Base-by-base conservation (phyloP, 1,284 basidiomycete genomes). In the Entoloma clypeatum region DNA sequence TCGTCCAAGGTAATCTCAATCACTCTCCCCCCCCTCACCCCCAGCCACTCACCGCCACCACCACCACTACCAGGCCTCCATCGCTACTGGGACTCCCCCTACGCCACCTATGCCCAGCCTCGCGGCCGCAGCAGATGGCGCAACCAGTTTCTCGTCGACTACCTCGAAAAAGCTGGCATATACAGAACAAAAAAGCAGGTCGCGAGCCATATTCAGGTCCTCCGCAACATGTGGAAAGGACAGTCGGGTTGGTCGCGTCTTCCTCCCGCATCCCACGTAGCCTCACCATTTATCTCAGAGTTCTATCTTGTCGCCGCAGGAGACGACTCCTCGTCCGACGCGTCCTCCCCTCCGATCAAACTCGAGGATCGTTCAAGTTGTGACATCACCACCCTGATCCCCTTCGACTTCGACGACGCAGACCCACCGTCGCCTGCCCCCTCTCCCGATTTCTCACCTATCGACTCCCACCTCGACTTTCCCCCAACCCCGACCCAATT, bases 201-300 rank as follows among this genome's bases (percentile, higher is more conserved):
- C 52, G 86, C 86, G 13, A 85, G 81, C 57, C 86, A 89, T 56
- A 85, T 89, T 39, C 86, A 89, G 57, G 86, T 88, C 43, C 61
- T 88, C 35, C 69, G 84, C 32, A 88, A 87, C 57, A 88, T 88
- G 85, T 87, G 84, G 85, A 86, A 86, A 57, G 85, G 83, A 24
- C 77, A 85, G 46, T 71, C 79, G 66, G 78, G 84, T 84, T 48
- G 29, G 70, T 49, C 27, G 29, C 8, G 13, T 25, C 38, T 23
- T 30, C 32, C 36, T 30, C 19, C 43, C 30, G 23, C 43, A 41
- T 39, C 19, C 38, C 42, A 18, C 36, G 40, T 32, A 44, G 50
- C 39, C 47, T 43, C 43, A 43, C 45, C 36, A 42, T 39, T 51
- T 44, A 48, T 5, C 11, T 16, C 48, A 68, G 61, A 69, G 50